These are phyloP conservation scores for Termitomyces sp. DNA, from an alignment of 768 basidiomycete species.

Conservation along the genomic window DNA sequence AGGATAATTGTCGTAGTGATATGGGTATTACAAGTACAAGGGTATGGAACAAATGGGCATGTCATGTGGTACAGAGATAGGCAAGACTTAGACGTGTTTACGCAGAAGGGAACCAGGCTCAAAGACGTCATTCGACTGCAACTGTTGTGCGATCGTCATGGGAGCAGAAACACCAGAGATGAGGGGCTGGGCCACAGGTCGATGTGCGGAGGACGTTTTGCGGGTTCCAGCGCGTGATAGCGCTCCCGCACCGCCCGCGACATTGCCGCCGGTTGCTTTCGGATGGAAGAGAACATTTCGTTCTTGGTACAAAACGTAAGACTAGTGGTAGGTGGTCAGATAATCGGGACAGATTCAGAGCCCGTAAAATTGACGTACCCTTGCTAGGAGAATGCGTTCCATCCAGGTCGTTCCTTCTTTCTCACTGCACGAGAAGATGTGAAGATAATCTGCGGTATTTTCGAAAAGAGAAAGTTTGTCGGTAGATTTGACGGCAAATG, in stretches of 20 bases:
- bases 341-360: background rate
- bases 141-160: conserved; percentile 21
- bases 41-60: background rate
- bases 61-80: background rate
- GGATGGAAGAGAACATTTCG: conserved; percentile 61
- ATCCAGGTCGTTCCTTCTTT: conserved; percentile 76
- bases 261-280: conserved; percentile 26
- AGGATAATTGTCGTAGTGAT: background rate
- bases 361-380: conserved; percentile 48
- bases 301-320: conserved; percentile 81
- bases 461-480: conserved; percentile 87
- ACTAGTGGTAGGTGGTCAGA: conserved; percentile 38
- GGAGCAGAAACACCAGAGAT: conserved; percentile 38
- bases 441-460: conserved; percentile 82
- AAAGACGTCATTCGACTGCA: conserved; percentile 44
- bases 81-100: conserved; percentile 31
- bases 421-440: conserved; percentile 77
- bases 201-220: conserved; percentile 25
- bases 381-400: conserved; percentile 75
- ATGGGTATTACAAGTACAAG: conserved; percentile 12
- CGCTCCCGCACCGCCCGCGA: conserved; percentile 16
- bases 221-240: conserved; percentile 39
- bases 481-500: conserved; percentile 86
- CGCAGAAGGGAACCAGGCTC: conserved; percentile 75
- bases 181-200: conserved; percentile 21